These are phyloP conservation scores for Eucalyptus tenuipes DNA, from an alignment of 345 rosid species.

Conservation along the genomic window DNA sequence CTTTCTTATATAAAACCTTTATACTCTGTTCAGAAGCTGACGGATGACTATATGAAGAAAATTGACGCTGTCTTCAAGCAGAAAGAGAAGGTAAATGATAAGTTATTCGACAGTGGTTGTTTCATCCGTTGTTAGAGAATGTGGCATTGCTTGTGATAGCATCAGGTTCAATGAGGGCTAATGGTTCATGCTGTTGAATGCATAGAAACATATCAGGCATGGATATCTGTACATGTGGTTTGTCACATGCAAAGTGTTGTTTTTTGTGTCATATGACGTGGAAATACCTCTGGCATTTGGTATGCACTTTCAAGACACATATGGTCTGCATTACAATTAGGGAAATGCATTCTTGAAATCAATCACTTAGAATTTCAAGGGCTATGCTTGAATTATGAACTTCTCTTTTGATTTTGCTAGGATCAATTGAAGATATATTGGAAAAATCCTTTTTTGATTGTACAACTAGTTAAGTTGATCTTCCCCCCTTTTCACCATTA, in stretches of 20 bases:
- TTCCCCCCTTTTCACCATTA: background rate
- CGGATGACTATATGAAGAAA: conserved; percentile 86
- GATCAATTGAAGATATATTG: background rate
- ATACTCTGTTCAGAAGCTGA: conserved; percentile 56
- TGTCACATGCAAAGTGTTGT: background rate
- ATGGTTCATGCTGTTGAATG: background rate
- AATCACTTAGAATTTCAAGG: background rate
- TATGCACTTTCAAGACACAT: background rate
- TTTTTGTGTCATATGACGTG: background rate
- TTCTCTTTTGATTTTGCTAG: background rate
- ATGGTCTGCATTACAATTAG: background rate
- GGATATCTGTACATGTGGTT: background rate
- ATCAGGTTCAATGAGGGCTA: background rate
- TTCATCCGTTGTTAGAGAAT: background rate
- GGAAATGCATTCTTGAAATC: background rate
- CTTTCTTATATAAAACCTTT: background rate
- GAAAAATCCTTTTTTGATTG: background rate
- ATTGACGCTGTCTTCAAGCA: conserved; percentile 65
- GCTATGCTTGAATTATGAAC: background rate
- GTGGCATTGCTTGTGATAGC: background rate
- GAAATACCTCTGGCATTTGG: background rate
- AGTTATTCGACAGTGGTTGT: background rate
- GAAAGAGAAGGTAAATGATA: conserved; percentile 75
- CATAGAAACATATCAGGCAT: background rate
- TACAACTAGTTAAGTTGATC: background rate